Evolutionary conservation across 345 rosid genomes (phyloP).

Genomic region (Murraya koenigii): DNA sequence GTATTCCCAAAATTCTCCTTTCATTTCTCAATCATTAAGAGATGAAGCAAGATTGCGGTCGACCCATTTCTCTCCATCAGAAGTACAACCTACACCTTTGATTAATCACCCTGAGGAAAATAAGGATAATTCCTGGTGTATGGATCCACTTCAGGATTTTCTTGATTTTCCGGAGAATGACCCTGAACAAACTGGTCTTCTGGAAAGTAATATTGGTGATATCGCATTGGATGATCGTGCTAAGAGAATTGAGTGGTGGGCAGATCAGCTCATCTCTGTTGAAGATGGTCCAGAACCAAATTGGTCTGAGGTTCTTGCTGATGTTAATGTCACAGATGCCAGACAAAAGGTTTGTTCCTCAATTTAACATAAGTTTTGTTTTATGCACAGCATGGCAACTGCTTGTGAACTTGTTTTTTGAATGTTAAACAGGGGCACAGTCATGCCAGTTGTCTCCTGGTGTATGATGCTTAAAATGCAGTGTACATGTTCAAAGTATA

Average conservation of each 20-base stretch:
- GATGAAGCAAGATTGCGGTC: conserved; percentile 29
- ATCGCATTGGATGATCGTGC: conserved; percentile 37
- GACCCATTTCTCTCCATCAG: conserved; percentile 29
- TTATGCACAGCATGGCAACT: neutral
- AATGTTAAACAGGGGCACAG: neutral
- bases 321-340: conserved; percentile 37
- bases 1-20: conserved; percentile 38
- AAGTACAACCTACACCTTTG: conserved; percentile 30
- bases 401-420: conserved; percentile 2
- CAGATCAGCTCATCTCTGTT: conserved; percentile 57
- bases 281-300: conserved; percentile 57
- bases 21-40: conserved; percentile 35
- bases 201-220: conserved; percentile 40
- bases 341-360: conserved; percentile 51
- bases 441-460: neutral
- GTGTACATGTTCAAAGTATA: neutral
- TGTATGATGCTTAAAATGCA: neutral
- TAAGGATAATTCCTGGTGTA: conserved; percentile 49
- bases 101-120: conserved; percentile 36
- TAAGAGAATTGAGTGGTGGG: conserved; percentile 58
- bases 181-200: conserved; percentile 38
- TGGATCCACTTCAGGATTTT: conserved; percentile 49
- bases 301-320: conserved; percentile 68
- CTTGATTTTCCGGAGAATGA: conserved; percentile 46
- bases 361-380: neutral